Evolutionary conservation across 1,139 yeast species (phyloP).

Genomic region (Hyphopichia buzzinii): DNA sequence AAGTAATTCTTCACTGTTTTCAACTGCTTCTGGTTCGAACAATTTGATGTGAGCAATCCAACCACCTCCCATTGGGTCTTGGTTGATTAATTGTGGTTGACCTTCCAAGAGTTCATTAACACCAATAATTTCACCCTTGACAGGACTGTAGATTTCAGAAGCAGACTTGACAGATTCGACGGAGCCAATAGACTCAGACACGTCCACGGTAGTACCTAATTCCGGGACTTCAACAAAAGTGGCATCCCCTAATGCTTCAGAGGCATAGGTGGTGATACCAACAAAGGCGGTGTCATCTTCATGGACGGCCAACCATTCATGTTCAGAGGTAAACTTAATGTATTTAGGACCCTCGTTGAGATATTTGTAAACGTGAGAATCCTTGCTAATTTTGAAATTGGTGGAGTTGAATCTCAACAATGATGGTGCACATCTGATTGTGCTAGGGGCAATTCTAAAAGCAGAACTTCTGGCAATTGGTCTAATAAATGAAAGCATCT

Average conservation of each 20-base stretch:
- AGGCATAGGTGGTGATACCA: constrained; percentile 93
- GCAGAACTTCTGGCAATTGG: constrained; percentile 1
- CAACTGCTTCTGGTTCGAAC: constrained; percentile 28
- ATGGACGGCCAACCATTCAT: constrained; percentile 93
- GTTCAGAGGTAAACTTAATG: constrained; percentile 80
- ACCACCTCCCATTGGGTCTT: constrained; percentile 90
- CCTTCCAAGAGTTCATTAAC: constrained; percentile 66
- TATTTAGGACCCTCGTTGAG: constrained; percentile 47
- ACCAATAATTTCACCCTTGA: constrained; percentile 72
- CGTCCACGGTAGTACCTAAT: constrained; percentile 59
- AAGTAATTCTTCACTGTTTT: constrained; percentile 33
- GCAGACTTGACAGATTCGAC: constrained; percentile 96
- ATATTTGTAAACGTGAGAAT: constrained; percentile 52
- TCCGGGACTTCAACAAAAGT: constrained; percentile 91
- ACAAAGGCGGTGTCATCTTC: constrained; percentile 79
- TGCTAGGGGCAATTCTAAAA: not conserved
- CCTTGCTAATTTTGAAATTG: constrained; percentile 49
- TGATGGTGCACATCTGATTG: not conserved
- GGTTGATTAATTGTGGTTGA: constrained; percentile 75
- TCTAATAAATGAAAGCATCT: constrained; percentile 4
- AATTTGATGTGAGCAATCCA: constrained; percentile 84
- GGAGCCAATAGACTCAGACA: constrained; percentile 85
- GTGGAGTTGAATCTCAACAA: constrained; percentile 32
- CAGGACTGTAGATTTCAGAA: constrained; percentile 88
- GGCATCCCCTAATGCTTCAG: constrained; percentile 97